Percentiles rank a stretch among this genome's conserved stretches.
phyloP scores from a whole-genome alignment of 2,329 filamentous ascomycete species.

The Aulographum hederae region DNA sequence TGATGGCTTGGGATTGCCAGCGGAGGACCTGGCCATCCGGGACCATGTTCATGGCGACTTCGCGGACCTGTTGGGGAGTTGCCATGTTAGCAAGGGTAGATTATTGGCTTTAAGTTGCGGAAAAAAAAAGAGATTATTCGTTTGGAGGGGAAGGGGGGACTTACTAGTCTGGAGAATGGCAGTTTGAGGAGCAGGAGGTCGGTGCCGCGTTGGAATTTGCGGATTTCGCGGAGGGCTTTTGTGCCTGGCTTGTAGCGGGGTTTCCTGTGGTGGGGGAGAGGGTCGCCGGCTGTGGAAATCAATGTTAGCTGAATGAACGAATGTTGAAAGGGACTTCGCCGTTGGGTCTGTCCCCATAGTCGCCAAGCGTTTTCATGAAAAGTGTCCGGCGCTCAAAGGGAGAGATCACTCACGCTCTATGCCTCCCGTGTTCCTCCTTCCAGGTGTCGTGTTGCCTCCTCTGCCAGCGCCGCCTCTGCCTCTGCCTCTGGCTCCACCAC shows the following conservation, averaged over 20 bases:
- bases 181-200: constrained; percentile 94
- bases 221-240: constrained; percentile 95
- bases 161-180: constrained; percentile 82
- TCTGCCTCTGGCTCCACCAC: too few relatives aligned
- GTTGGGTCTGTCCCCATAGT: too few relatives aligned
- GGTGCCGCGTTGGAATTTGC: constrained; percentile 94
- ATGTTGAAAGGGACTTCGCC: too few relatives aligned
- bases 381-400: too few relatives aligned
- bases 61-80: constrained; percentile 54
- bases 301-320: too few relatives aligned
- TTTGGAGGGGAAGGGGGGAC: constrained; percentile 5
- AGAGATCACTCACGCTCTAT: too few relatives aligned
- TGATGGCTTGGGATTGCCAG: constrained; percentile 97
- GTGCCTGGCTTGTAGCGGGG: constrained; percentile 42
- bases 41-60: constrained; percentile 94
- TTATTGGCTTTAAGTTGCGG: neutral
- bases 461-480: too few relatives aligned
- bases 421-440: neutral
- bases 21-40: constrained; percentile 45
- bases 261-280: constrained; percentile 14
- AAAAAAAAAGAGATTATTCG: neutral
- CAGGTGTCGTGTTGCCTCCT: neutral
- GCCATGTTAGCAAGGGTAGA: neutral
- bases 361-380: too few relatives aligned
- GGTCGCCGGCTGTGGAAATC: constrained; percentile 11